Evolutionary conservation across 192 early-diverging fungal genomes (phyloP).

Genomic region (Umbelopsis vinacea): DNA sequence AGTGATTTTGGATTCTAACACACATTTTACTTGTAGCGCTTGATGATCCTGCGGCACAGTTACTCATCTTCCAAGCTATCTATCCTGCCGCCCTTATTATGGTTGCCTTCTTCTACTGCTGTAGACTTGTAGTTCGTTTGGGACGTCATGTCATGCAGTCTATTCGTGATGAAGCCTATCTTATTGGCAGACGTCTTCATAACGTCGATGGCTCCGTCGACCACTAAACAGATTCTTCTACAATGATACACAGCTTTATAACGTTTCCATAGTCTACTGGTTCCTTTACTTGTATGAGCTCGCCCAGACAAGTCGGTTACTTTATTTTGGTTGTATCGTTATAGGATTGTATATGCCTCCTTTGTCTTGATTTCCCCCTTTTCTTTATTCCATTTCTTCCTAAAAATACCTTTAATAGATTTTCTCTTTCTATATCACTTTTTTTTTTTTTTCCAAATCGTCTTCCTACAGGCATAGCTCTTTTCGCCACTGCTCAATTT

Average conservation of each 20-base stretch:
- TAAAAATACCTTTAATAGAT: conserved; percentile 2
- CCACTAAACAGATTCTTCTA: not conserved
- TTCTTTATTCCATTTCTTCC: not conserved
- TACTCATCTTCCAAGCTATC: conserved; percentile 28
- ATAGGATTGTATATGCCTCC: conserved; percentile 2
- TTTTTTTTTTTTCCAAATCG: not conserved
- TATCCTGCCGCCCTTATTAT: conserved; percentile 27
- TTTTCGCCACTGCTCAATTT: conserved; percentile 55
- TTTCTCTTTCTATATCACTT: not conserved
- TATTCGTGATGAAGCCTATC: conserved; percentile 80
- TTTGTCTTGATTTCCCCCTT: too few species aligned
- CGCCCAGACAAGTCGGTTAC: too few species aligned
- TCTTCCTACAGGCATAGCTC: not conserved
- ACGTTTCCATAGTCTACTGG: too few species aligned
- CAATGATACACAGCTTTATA: not conserved
- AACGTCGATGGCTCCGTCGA: conserved; percentile 56
- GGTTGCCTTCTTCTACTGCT: conserved; percentile 3
- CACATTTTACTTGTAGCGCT: conserved; percentile 3
- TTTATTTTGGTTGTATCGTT: not conserved
- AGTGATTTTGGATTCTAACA: not conserved
- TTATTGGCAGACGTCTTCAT: conserved; percentile 82
- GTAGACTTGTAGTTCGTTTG: conserved; percentile 1
- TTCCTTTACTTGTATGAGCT: too few species aligned
- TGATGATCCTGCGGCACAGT: conserved; percentile 21
- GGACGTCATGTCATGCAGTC: conserved; percentile 66